Evolutionary conservation across 1,139 yeast species (phyloP).

Genomic region (Geotrichum europaeum): DNA sequence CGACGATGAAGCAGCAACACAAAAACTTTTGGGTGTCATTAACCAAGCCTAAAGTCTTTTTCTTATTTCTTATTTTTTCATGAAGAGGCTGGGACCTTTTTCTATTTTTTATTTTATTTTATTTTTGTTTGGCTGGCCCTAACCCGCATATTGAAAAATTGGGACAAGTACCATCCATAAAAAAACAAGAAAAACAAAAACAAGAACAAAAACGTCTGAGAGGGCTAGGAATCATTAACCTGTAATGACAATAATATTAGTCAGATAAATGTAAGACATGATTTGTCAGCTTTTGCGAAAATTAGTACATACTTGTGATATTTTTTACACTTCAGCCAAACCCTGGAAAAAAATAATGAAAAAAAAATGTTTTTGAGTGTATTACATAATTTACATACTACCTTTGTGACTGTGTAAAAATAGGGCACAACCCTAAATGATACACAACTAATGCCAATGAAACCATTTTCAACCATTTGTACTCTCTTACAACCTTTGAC

Average conservation of each 20-base stretch:
- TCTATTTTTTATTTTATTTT: not conserved
- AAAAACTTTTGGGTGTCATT: not conserved
- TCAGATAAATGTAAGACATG: not conserved
- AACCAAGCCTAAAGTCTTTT: not conserved
- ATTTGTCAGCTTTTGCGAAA: too few relatives aligned
- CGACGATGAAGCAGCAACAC: not conserved
- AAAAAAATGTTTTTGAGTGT: not conserved
- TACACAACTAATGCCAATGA: not conserved
- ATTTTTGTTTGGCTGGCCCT: not conserved
- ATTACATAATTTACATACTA: not conserved
- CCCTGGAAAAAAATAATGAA: too few relatives aligned
- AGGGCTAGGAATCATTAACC: not conserved
- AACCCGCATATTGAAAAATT: not conserved
- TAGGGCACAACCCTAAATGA: not conserved
- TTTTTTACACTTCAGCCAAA: not conserved
- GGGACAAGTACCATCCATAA: not conserved
- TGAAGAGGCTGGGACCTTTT: not conserved
- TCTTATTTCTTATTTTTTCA: too few relatives aligned
- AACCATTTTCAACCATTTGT: too few relatives aligned
- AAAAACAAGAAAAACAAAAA: too few relatives aligned
- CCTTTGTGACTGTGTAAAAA: not conserved
- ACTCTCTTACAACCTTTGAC: too few relatives aligned
- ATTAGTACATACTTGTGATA: not conserved
- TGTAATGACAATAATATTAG: not conserved
- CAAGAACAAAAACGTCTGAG: too few relatives aligned